Evolutionary conservation across 148 eudicot species (phyloP).

Genomic region (Chenopodium suecicum): DNA sequence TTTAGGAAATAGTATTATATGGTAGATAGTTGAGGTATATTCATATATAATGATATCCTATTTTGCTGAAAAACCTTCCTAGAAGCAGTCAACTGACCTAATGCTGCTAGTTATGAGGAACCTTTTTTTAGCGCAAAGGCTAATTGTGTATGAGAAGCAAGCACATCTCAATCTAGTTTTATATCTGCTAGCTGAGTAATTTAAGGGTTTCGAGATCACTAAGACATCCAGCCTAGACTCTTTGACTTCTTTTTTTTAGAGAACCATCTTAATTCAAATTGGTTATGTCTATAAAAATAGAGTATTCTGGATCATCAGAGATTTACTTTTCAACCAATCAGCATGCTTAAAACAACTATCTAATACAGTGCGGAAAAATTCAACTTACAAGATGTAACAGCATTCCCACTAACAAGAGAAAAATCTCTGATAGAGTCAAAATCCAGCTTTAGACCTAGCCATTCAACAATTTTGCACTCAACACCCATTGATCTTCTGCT

Average conservation of each 20-base stretch:
- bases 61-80: not conserved
- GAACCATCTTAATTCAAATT: not conserved
- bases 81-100: not conserved
- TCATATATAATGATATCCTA: too few relatives aligned
- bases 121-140: not conserved
- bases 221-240: not conserved
- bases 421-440: constrained; percentile 16
- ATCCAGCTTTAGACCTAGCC: constrained; percentile 17
- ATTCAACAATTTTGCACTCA: constrained; percentile 3
- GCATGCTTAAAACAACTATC: constrained; percentile 10
- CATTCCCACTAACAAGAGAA: constrained; percentile 22
- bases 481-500: constrained; percentile 3
- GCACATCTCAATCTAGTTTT: not conserved
- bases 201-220: not conserved
- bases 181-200: not conserved
- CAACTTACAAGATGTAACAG: constrained; percentile 35
- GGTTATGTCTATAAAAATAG: not conserved
- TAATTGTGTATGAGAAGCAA: not conserved
- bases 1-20: too few relatives aligned
- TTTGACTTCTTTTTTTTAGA: not conserved
- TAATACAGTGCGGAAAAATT: constrained; percentile 19
- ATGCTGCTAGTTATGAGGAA: not conserved
- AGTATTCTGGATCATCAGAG: constrained; percentile 6
- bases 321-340: not conserved
- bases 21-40: too few relatives aligned